These are phyloP conservation scores for Tylopilus sp. DNA, from an alignment of 1,284 basidiomycete species.

Conservation along the genomic window DNA sequence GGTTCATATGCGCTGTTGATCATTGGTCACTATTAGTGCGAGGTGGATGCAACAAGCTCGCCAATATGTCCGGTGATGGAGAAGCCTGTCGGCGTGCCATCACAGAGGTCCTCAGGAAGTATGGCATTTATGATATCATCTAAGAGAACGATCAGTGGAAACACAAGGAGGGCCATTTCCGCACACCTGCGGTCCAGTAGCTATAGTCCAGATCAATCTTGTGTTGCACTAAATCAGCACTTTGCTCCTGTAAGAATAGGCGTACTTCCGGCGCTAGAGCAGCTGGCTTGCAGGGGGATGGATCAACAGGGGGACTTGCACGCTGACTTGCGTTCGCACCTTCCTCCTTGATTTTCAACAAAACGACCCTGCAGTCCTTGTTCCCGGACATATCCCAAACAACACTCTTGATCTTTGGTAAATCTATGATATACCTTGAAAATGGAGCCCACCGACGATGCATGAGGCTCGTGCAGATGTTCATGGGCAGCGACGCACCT, in stretches of 20 bases:
- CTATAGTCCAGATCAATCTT: conserved; percentile 71
- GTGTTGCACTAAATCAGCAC: conserved; percentile 55
- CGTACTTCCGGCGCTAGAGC: conserved; percentile 56
- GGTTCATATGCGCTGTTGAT: conserved; percentile 76
- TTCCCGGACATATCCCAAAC: conserved; percentile 47
- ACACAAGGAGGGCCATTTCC: neutral
- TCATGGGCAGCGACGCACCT: conserved; percentile 43
- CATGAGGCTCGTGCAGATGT: neutral
- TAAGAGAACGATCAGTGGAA: conserved; percentile 30
- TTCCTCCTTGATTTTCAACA: conserved; percentile 57
- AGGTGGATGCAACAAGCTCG: conserved; percentile 32
- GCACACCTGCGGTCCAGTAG: conserved; percentile 79
- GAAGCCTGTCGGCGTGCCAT: conserved; percentile 84
- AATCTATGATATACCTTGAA: conserved; percentile 53
- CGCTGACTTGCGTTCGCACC: conserved; percentile 41
- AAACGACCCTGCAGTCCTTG: conserved; percentile 51
- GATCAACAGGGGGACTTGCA: conserved; percentile 14
- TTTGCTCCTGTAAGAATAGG: conserved; percentile 52
- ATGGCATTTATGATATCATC: conserved; percentile 81
- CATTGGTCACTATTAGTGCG: conserved; percentile 1
- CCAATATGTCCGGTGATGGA: conserved; percentile 91
- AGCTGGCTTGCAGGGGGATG: conserved; percentile 51
- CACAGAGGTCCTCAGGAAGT: conserved; percentile 70
- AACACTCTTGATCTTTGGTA: conserved; percentile 65
- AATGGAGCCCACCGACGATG: neutral